phyloP scores from a whole-genome alignment of 192 early-diverging fungal species.

The Chytriomyces sp. region DNA sequence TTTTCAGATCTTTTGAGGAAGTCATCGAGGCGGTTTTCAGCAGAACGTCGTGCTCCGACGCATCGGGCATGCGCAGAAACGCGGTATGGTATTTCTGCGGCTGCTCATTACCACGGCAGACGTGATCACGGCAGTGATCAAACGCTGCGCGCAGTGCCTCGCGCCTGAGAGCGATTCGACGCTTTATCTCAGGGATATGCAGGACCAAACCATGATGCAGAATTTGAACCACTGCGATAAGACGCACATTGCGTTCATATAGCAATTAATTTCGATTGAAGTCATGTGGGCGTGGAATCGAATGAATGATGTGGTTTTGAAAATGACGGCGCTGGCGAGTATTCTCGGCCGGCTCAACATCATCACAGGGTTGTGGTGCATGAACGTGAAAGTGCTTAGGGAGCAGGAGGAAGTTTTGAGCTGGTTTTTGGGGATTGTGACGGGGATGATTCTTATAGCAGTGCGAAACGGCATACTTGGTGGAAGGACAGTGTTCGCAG shows the following conservation, averaged over 20 bases:
- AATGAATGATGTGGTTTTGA: slow-evolving; percentile 83
- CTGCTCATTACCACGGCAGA: slow-evolving; percentile 68
- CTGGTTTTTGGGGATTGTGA: slow-evolving; percentile 50
- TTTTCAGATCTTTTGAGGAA: background rate
- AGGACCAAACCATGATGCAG: slow-evolving; percentile 68
- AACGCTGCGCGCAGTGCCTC: slow-evolving; percentile 50
- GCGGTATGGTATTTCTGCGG: slow-evolving; percentile 67
- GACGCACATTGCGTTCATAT: slow-evolving; percentile 69
- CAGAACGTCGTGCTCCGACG: slow-evolving; percentile 71
- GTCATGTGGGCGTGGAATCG: slow-evolving; percentile 64
- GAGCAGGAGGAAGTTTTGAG: slow-evolving; percentile 31
- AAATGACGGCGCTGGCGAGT: slow-evolving; percentile 83
- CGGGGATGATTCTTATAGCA: slow-evolving; percentile 31
- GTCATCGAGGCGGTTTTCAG: no score
- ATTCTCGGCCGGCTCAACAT: slow-evolving; percentile 89
- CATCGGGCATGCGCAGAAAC: slow-evolving; percentile 70
- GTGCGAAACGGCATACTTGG: no score
- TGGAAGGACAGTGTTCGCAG: no score
- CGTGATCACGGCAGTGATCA: slow-evolving; percentile 69
- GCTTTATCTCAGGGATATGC: slow-evolving; percentile 64
- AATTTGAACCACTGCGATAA: slow-evolving; percentile 71
- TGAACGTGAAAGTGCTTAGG: slow-evolving; percentile 52
- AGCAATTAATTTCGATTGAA: slow-evolving; percentile 79
- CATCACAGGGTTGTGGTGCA: slow-evolving; percentile 70
- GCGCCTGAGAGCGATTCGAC: slow-evolving; percentile 43